These are phyloP conservation scores for Phytopythium oedochilum DNA, from an alignment of 352 stramenopile species.

Conservation along the genomic window DNA sequence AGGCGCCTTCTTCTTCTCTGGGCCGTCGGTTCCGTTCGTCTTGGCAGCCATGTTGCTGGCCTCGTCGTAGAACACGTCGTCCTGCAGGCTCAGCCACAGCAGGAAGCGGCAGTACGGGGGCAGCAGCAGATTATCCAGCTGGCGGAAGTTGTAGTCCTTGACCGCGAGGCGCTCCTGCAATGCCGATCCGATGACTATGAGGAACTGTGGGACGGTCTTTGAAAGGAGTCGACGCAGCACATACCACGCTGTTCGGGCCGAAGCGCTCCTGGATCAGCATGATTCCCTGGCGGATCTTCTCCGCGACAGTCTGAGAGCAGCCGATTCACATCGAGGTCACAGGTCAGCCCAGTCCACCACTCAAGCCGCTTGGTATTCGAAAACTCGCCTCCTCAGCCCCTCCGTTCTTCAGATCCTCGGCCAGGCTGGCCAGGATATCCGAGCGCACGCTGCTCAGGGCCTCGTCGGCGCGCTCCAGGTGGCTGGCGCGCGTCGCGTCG, in stretches of 20 bases:
- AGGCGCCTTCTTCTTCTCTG: constrained; percentile 64
- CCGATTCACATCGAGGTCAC: neutral
- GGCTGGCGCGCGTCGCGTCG: constrained; percentile 65
- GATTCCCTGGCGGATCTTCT: constrained; percentile 79
- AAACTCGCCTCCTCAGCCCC: constrained; percentile 33
- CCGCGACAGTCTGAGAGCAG: constrained; percentile 25
- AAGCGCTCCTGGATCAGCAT: constrained; percentile 80
- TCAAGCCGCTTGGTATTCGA: neutral
- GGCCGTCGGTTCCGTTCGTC: constrained; percentile 26
- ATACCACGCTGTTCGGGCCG: constrained; percentile 75
- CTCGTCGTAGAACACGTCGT: constrained; percentile 83
- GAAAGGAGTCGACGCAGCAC: neutral
- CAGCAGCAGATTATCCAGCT: constrained; percentile 80
- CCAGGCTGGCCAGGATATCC: constrained; percentile 65
- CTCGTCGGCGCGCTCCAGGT: constrained; percentile 77
- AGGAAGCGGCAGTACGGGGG: constrained; percentile 87
- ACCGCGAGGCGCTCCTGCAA: constrained; percentile 72
- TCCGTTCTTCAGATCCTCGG: constrained; percentile 66
- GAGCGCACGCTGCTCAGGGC: constrained; percentile 69
- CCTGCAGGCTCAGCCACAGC: constrained; percentile 86
- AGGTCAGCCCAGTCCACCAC: neutral
- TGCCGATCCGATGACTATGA: no score
- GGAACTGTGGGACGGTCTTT: no score
- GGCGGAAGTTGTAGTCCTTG: constrained; percentile 88
- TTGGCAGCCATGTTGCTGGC: constrained; percentile 42